These are phyloP conservation scores for Barbatosphaeria neglecta DNA, from an alignment of 495 filamentous ascomycete genomes.

Conservation along the genomic window DNA sequence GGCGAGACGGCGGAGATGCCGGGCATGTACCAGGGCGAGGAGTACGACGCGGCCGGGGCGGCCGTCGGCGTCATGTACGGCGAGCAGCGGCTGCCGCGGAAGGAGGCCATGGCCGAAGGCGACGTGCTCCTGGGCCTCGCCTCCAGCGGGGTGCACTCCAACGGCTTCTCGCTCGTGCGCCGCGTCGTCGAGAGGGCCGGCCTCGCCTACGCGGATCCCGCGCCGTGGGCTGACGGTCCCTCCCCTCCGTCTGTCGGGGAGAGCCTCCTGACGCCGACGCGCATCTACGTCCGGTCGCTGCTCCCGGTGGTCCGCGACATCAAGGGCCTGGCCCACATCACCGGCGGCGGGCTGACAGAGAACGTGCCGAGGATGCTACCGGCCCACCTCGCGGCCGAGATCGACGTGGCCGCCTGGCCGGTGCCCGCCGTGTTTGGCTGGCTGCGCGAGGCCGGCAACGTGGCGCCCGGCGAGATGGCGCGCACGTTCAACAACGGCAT, in stretches of 20 bases:
- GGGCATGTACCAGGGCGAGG: conserved; percentile 68
- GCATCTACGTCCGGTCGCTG: conserved; percentile 68
- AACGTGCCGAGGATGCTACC: conserved; percentile 93
- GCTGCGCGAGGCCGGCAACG: conserved; percentile 67
- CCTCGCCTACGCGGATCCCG: conserved; percentile 53
- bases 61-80: conserved; percentile 70
- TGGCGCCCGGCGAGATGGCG: conserved; percentile 66
- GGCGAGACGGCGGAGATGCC: conserved; percentile 98
- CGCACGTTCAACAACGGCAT: conserved; percentile 90
- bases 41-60: conserved; percentile 84
- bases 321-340: conserved; percentile 93
- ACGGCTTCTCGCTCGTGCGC: conserved; percentile 89
- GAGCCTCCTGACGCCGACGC: conserved; percentile 65
- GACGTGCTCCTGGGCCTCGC: conserved; percentile 76
- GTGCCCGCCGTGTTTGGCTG: conserved; percentile 69
- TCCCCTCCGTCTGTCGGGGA: conserved; percentile 44
- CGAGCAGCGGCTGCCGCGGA: conserved; percentile 62
- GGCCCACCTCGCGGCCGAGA: conserved; percentile 53
- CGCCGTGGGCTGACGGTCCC: conserved; percentile 54
- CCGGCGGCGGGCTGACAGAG: conserved; percentile 81
- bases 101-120: conserved; percentile 59
- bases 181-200: conserved; percentile 65
- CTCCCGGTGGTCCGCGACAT: conserved; percentile 53
- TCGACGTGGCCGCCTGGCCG: conserved; percentile 62
- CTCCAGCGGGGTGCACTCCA: conserved; percentile 80